Evolutionary conservation across 192 early-diverging fungal genomes (phyloP).

Genomic region (Backusella psychrophila): DNA sequence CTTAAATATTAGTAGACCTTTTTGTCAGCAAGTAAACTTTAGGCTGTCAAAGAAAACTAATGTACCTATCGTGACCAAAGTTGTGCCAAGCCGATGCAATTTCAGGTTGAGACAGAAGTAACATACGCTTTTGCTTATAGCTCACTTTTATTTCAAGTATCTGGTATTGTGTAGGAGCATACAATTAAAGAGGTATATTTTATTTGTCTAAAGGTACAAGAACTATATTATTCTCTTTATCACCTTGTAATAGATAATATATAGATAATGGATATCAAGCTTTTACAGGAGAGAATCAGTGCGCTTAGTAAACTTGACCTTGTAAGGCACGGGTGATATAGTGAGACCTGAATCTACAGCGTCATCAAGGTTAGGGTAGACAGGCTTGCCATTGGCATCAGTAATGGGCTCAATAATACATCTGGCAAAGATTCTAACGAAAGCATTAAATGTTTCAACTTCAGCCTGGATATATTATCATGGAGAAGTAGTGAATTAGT

Average conservation of each 20-base stretch:
- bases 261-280: neutral
- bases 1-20: too few relatives aligned
- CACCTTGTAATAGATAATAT: neutral
- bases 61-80: too few relatives aligned
- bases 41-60: too few relatives aligned
- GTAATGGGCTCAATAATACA: conserved; percentile 8
- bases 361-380: neutral
- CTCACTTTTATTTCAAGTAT: too few relatives aligned
- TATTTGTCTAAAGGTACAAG: too few relatives aligned
- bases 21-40: too few relatives aligned
- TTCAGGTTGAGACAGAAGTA: too few relatives aligned
- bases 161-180: too few relatives aligned
- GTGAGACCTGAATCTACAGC: neutral
- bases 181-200: too few relatives aligned
- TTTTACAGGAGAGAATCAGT: neutral
- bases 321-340: neutral
- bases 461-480: conserved; percentile 1
- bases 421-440: neutral
- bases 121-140: too few relatives aligned
- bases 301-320: conserved; percentile 1
- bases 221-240: neutral
- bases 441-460: neutral
- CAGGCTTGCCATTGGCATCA: neutral
- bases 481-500: neutral
- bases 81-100: too few relatives aligned